Conservation (phyloP, 2,329 filamentous ascomycete genomes). For the Pyricularia grisea region DNA sequence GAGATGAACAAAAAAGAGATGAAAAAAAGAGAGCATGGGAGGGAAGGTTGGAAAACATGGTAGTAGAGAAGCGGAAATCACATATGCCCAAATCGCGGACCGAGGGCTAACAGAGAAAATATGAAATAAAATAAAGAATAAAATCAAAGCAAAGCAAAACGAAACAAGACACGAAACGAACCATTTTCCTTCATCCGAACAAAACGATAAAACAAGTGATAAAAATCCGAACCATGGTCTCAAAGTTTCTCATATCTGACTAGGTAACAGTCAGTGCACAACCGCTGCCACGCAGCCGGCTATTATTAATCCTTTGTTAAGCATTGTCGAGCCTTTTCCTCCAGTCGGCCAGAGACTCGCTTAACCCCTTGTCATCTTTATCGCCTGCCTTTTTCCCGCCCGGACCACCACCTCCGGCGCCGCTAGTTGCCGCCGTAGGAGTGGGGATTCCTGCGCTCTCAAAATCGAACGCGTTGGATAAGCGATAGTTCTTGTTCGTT, state of each 20-base stretch:
- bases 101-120: background rate
- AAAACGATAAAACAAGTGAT: background rate
- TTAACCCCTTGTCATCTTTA: conserved; percentile 42
- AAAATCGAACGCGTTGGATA: conserved; percentile 85
- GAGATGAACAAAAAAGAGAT: conserved; percentile 1
- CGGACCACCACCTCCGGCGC: conserved; percentile 3
- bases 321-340: conserved; percentile 59
- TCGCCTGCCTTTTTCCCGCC: conserved; percentile 23
- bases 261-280: background rate
- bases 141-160: background rate
- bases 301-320: background rate
- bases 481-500: conserved; percentile 87
- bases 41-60: background rate
- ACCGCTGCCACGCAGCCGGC: background rate
- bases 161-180: background rate
- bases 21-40: background rate
- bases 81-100: background rate
- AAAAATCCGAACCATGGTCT: background rate
- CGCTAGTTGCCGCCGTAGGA: conserved; percentile 7
- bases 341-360: conserved; percentile 70
- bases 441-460: conserved; percentile 35
- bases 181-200: background rate
- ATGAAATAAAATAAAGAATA: background rate
- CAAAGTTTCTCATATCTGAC: background rate
- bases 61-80: background rate